A percentile compares a stretch with the other conserved stretches of the same genome.
Conservation (phyloP, 345 rosid species). For the Euphorbia lathyris region DNA sequence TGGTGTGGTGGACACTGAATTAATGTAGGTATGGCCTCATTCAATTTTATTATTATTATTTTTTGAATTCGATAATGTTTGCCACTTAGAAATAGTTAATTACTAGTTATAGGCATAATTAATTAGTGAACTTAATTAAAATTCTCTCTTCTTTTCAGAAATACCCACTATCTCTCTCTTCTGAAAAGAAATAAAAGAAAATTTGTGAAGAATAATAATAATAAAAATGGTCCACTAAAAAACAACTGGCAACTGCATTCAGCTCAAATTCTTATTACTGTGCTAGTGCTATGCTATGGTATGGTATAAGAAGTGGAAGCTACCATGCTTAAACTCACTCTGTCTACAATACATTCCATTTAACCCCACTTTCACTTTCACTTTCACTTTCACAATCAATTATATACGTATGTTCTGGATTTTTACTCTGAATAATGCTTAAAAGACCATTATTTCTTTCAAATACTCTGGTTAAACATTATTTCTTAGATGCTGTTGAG, state of each 20-base stretch:
- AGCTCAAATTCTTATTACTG: too few species aligned
- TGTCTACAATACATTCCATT: too few species aligned
- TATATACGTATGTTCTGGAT: too few species aligned
- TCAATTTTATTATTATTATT: slow-evolving; percentile 8
- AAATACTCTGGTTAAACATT: too few species aligned
- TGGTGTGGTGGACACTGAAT: neutral
- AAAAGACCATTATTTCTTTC: too few species aligned
- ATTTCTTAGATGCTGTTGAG: too few species aligned
- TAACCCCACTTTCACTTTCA: too few species aligned
- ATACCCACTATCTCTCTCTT: slow-evolving; percentile 20
- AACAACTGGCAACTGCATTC: slow-evolving; percentile 28
- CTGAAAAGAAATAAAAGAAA: slow-evolving; percentile 21
- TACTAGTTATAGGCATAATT: neutral
- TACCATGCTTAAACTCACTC: slow-evolving; percentile 21
- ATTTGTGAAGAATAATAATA: slow-evolving; percentile 26
- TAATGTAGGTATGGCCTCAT: slow-evolving; percentile 28
- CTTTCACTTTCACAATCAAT: too few species aligned
- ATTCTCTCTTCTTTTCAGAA: slow-evolving; percentile 44
- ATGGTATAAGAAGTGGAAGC: slow-evolving; percentile 20
- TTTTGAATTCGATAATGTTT: slow-evolving; percentile 29
- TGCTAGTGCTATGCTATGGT: neutral
- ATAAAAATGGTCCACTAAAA: slow-evolving; percentile 32
- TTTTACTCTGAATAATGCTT: too few species aligned
- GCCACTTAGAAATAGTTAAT: slow-evolving; percentile 30
- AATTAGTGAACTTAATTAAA: too few species aligned